phyloP scores from a whole-genome alignment of 352 stramenopile species.

The Salisapilia sapeloensis region DNA sequence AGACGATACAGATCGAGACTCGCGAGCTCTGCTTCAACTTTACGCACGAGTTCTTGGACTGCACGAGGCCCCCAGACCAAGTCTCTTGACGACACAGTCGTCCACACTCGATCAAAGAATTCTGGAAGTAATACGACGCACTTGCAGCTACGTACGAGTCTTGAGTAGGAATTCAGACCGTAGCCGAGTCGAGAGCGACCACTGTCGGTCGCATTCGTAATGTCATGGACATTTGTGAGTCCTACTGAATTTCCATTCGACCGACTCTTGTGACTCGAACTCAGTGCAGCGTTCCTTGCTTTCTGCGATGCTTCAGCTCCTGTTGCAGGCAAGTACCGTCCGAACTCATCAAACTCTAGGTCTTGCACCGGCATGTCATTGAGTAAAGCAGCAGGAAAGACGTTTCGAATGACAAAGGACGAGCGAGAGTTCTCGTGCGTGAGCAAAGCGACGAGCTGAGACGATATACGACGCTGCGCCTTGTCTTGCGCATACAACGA shows the following conservation, averaged over 20 bases:
- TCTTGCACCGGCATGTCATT: slow-evolving; percentile 58
- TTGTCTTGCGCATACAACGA: slow-evolving; percentile 72
- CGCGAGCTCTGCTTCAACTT: slow-evolving; percentile 55
- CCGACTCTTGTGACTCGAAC: slow-evolving; percentile 15
- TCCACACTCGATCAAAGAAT: slow-evolving; percentile 73
- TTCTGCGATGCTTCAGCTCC: slow-evolving; percentile 23
- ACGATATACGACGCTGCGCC: slow-evolving; percentile 69
- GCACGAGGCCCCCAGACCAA: slow-evolving; percentile 56
- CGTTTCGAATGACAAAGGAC: slow-evolving; percentile 66
- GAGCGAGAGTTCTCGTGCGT: slow-evolving; percentile 76
- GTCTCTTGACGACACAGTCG: slow-evolving; percentile 61
- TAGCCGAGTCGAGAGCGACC: slow-evolving; percentile 49
- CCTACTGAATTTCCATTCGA: slow-evolving; percentile 16
- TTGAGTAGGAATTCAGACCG: slow-evolving; percentile 53
- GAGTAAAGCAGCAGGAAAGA: slow-evolving; percentile 65
- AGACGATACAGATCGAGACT: slow-evolving; percentile 57
- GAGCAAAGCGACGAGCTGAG: slow-evolving; percentile 64
- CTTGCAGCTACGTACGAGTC: slow-evolving; percentile 60
- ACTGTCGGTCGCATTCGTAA: slow-evolving; percentile 50
- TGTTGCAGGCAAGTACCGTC: slow-evolving; percentile 35
- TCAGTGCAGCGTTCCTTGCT: slow-evolving; percentile 5
- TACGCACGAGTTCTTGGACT: slow-evolving; percentile 57
- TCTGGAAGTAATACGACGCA: slow-evolving; percentile 70
- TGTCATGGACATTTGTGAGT: no score
- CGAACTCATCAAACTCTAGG: slow-evolving; percentile 77